These are phyloP conservation scores for Auricularia cornea DNA, from an alignment of 768 basidiomycete genomes.

Conservation along the genomic window DNA sequence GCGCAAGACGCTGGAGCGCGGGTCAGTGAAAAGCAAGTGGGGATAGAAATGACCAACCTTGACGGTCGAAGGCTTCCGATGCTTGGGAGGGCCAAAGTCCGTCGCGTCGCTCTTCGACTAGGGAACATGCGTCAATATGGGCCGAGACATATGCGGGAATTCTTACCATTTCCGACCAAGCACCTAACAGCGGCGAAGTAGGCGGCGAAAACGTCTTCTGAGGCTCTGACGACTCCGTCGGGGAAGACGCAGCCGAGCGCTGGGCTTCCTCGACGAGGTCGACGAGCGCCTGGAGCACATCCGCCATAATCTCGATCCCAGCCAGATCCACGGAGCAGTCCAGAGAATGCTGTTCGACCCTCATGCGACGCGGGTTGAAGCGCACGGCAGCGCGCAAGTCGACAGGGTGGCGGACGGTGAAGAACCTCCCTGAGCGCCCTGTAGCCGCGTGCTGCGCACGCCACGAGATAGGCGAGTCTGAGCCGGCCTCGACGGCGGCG, in stretches of 20 bases:
- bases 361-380: slow-evolving; percentile 51
- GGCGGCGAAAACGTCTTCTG: neutral
- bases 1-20: neutral
- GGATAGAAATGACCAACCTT: neutral
- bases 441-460: neutral
- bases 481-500: neutral
- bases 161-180: neutral
- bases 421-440: slow-evolving; percentile 20
- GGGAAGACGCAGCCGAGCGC: neutral
- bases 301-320: slow-evolving; percentile 38
- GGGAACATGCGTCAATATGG: neutral
- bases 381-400: slow-evolving; percentile 39
- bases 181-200: neutral
- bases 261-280: slow-evolving; percentile 4
- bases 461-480: slow-evolving; percentile 1
- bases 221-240: neutral
- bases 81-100: neutral
- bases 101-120: neutral
- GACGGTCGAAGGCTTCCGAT: neutral
- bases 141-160: neutral
- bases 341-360: slow-evolving; percentile 46
- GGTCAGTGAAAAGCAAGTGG: neutral
- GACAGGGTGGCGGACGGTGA: slow-evolving; percentile 39
- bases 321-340: slow-evolving; percentile 38
- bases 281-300: slow-evolving; percentile 29